phyloP scores from a whole-genome alignment of 176 grass and related monocot species.

The Cenchrus fungigraminus region DNA sequence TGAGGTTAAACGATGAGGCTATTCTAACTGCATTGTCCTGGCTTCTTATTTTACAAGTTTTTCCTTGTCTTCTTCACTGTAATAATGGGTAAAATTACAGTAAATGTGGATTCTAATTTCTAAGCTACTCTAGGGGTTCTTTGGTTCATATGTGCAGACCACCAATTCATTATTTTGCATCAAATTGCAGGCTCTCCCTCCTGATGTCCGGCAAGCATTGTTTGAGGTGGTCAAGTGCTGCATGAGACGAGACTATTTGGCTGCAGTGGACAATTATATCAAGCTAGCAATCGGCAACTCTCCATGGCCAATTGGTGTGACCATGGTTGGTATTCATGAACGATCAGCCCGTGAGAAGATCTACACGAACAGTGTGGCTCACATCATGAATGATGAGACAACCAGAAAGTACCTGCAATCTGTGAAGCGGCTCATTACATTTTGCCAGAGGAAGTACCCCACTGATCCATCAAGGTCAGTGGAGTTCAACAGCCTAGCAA shows the following conservation, averaged over 20 bases:
- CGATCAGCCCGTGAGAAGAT: constrained; percentile 82
- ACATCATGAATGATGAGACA: constrained; percentile 91
- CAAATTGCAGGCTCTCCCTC: constrained; percentile 53
- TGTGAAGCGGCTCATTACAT: constrained; percentile 77
- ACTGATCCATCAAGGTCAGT: constrained; percentile 78
- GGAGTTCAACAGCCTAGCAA: constrained; percentile 89
- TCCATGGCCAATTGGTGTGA: constrained; percentile 92
- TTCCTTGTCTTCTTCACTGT: not conserved
- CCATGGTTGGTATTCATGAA: constrained; percentile 94
- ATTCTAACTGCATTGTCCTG: not conserved
- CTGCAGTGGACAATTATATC: constrained; percentile 74
- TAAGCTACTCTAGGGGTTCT: not conserved
- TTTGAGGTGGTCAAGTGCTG: constrained; percentile 65
- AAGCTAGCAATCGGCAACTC: constrained; percentile 89
- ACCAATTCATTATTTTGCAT: not conserved
- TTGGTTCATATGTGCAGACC: not conserved
- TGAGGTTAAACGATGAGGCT: not conserved
- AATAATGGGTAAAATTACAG: not conserved
- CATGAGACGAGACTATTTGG: constrained; percentile 71
- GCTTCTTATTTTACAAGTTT: not conserved
- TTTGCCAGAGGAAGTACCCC: constrained; percentile 72
- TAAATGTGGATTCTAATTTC: not conserved
- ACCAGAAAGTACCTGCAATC: constrained; percentile 80
- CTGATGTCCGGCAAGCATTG: constrained; percentile 57
- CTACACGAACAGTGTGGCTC: constrained; percentile 72